Conservation (phyloP, 1,284 basidiomycete genomes). For the Volvariella surrecta region DNA sequence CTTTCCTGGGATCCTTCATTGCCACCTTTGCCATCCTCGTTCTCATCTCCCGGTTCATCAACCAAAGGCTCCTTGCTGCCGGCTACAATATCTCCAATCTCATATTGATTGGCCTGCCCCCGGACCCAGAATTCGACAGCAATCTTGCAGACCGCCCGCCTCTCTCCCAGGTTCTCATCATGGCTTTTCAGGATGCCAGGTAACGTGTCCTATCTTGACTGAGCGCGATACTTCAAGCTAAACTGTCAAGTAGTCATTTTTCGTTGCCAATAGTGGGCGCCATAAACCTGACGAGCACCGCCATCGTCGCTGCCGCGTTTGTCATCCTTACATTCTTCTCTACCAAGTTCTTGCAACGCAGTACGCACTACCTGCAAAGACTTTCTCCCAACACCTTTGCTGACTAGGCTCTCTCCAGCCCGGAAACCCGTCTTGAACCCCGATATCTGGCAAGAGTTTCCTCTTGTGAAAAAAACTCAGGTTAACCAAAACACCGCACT, state of each 20-base stretch:
- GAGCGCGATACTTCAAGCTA: too few relatives aligned
- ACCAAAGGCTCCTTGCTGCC: conserved; percentile 35
- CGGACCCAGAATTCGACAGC: too few relatives aligned
- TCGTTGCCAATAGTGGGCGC: too few relatives aligned
- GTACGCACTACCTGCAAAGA: too few relatives aligned
- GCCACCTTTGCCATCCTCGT: conserved; percentile 38
- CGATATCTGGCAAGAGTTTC: conserved; percentile 74
- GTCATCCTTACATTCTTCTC: too few relatives aligned
- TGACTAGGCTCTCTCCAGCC: conserved; percentile 23
- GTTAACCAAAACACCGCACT: conserved; percentile 95
- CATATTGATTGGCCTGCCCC: conserved; percentile 55
- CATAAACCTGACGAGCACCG: conserved; percentile 23
- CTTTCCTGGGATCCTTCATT: conserved; percentile 45
- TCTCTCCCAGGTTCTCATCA: too few relatives aligned
- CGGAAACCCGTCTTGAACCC: conserved; percentile 66
- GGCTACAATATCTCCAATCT: conserved; percentile 50
- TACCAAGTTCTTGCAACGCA: too few relatives aligned
- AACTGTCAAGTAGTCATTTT: too few relatives aligned
- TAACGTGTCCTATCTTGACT: too few relatives aligned
- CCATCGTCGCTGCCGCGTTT: conserved; percentile 25
- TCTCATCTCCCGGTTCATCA: conserved; percentile 30
- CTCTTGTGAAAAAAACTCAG: conserved; percentile 73
- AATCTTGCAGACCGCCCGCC: too few relatives aligned
- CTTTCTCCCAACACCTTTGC: too few relatives aligned
- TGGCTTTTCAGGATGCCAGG: too few relatives aligned